Evolutionary conservation across 2,329 filamentous ascomycete genomes (phyloP), one percentile per base, ranked within the genome.

Genomic region (Sporothrix mexicana): DNA sequence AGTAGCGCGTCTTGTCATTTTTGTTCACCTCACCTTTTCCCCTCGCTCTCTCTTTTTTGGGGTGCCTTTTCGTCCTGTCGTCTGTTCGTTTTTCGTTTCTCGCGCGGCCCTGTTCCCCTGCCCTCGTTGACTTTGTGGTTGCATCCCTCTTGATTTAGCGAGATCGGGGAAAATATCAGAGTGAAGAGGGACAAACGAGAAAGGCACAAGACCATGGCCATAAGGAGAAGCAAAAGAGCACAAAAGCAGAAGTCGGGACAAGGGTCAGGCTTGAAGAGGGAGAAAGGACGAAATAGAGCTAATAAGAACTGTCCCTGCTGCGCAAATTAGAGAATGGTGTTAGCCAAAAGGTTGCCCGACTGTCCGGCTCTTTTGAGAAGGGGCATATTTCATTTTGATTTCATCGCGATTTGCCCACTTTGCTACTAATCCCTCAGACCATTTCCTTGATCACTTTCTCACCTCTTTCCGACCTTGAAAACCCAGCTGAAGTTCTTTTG

Each of bases 71-170:
- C 1, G 30, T 36, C 5, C 7, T 36, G 5, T 36, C 30, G 30
- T 36, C 30, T 6, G 30, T 7, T 36, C 30, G 30, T 43, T 20
- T 51, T 53, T 7, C 20, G 49, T 20, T n/a, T 23, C 55, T 17
- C 2, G 3, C n/a, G 12, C 25, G 12, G 57, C 25, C 57, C 57
- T 61, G 25, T 25, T 62, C 59, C 41, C 20, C 10, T 47, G 30
- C 57, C 57, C 30, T 36, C 57, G 36, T 62, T 62, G 36, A 41
- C 20, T 12, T 25, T 45, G 30, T 36, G 61, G 61, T 47, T 66
- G 61, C 61, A 47, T 47, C 41, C 61, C 61, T 66, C 23, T 66
- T 47, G 36, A 15, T 25, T 66, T 47, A 25, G 41, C 61, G 61
- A 66, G 61, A 66, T 41, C 57, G 57, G 57, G 57, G 30, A 45